Base-by-base conservation (phyloP, 2,329 filamentous ascomycete species). In the Colletotrichum sp. region DNA sequence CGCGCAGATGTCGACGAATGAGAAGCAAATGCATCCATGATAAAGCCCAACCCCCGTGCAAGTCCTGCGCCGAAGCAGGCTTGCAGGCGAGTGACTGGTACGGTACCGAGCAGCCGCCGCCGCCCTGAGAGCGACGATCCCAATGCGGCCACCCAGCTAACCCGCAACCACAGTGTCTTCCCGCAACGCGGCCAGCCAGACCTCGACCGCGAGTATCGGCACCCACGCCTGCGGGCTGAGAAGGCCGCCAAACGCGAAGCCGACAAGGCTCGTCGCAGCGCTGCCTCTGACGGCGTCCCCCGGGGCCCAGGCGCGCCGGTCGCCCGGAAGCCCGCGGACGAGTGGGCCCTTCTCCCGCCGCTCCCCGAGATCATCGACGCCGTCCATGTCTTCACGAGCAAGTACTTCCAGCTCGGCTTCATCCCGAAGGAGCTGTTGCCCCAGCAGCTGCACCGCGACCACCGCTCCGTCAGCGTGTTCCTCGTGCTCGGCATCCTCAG, bases 381-480 rank as follows among this genome's bases (percentile, higher is more conserved):
- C 8, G 87, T 91, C 75, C 84, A 88, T 73, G 87, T 86, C 57
- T 91, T 92, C 78, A 90, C 87, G 1, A 83, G 83, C 8, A 86
- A 91, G 78, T 92, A 90, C 80, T 91, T 92, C 77, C 90, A 92
- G 81, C 87, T 92, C 8, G 89, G 90, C 28, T 92, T 92, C 79
- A 89, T 92, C 39, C 89, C 88, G 7, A 91, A 90, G 81, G 84
- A 88, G 28, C 82, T 86, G 67, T 91, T 92, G 68, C 84, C 86
- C 2, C 83, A 86, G 28, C 85, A 85, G 8, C 83, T 92, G n/a
- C 84, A 83, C 52, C 85, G 85, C 6, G 86, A 90, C 70, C 84
- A 85, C 32, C 84, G 84, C 16, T 88, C 87, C n/a, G 84, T 90
- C 78, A 90, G 87, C 81, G 84, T 88, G 24, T 92, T 92, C 74